Base-by-base conservation (phyloP, 768 basidiomycete species). In the Pleurotus ostreatus region DNA sequence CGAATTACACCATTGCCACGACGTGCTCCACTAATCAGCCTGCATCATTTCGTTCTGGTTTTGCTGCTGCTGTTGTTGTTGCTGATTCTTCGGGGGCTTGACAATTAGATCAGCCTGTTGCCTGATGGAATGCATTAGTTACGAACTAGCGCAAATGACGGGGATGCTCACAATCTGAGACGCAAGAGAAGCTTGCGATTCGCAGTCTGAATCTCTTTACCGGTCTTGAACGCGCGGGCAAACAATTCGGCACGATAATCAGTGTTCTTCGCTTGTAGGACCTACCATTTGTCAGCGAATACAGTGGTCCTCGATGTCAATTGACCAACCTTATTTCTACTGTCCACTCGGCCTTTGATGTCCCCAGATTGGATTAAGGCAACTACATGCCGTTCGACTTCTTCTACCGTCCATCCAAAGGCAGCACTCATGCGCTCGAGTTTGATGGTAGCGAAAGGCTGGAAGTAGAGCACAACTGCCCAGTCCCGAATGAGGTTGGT, bases 391-490 rank as follows among this genome's bases (percentile, higher is more conserved):
- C 72, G 71, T 67, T 92, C 86, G 26, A 92, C 83, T 58, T 87
- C 82, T 2, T 83, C 82, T 5, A 89, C 71, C 0, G 78, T 76
- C 84, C 89, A 88, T 2, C 94, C 94, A 64, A 98, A 96, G 8
- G 94, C 92, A 2, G 71, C 68, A 38, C 88, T 85, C 92, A 97
- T 95, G 37, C 88, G 81, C 43, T 87, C 85, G 25, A 98, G 79
- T 60, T 84, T 79, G 66, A 97, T 92, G 7, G 89, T 84, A 23
- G 88, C 79, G 69, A 94, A 98, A 0, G 95, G 95, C 62, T 86
- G 82, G 76, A 97, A 94, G 71, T 95, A 98, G 47, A 93, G 81
- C n/a, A 81, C 78, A 48, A 98, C 77, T 0, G 92, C 87, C 57
- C 84, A 85, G 61, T 88, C 84, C 40, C 83, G 84, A 69, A 98